These are phyloP conservation scores for Anthracocystis walkeri DNA, from an alignment of 1,284 basidiomycete genomes.

Conservation along the genomic window DNA sequence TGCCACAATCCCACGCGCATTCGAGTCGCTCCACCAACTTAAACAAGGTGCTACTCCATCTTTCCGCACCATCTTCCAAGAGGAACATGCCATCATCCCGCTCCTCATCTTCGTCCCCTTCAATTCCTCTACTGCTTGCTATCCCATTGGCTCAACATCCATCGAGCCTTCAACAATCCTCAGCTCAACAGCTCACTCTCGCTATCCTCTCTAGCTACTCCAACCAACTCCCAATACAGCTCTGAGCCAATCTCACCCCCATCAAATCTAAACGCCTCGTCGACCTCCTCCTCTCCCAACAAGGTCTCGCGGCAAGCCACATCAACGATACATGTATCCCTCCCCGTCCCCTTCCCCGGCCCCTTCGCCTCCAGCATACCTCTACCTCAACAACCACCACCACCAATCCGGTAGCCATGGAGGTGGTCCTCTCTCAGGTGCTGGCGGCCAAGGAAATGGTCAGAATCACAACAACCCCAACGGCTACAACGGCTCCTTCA, in stretches of 20 bases:
- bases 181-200: slow-evolving; percentile 21
- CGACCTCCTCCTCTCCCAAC: slow-evolving; percentile 1
- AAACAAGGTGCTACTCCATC: too few species aligned
- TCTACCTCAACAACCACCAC: slow-evolving; percentile 60
- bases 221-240: not conserved
- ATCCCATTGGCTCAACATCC: slow-evolving; percentile 6
- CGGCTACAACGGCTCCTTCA: slow-evolving; percentile 46
- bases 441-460: slow-evolving; percentile 29
- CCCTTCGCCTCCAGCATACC: slow-evolving; percentile 63
- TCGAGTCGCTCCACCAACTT: not conserved
- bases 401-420: slow-evolving; percentile 49
- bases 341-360: slow-evolving; percentile 63
- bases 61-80: slow-evolving; percentile 3
- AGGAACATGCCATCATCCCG: slow-evolving; percentile 43
- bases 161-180: slow-evolving; percentile 1
- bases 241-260: not conserved
- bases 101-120: slow-evolving; percentile 17
- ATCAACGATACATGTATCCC: slow-evolving; percentile 59
- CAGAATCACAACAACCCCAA: slow-evolving; percentile 36
- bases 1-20: too few species aligned
- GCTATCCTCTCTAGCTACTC: slow-evolving; percentile 15
- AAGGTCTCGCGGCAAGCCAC: slow-evolving; percentile 19
- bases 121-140: slow-evolving; percentile 8
- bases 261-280: not conserved
- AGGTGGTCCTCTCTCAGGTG: slow-evolving; percentile 43